Conservation (phyloP, 2,329 filamentous ascomycete species). For the Tolypocladium endophyticum region DNA sequence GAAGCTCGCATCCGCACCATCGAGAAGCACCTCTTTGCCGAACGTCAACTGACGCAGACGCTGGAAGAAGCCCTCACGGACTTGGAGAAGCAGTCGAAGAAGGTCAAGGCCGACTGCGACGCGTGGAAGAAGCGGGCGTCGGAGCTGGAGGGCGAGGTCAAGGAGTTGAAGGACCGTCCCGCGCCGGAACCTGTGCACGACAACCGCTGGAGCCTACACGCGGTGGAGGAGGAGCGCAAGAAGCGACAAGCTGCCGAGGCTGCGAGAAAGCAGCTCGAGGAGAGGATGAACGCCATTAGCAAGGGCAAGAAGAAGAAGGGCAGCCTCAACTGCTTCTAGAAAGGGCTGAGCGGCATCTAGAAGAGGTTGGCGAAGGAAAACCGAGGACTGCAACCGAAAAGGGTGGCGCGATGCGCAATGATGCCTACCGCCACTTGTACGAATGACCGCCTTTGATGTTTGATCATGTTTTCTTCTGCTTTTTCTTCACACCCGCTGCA, state of each 20-base stretch:
- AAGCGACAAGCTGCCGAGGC: slow-evolving; percentile 85
- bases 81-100: slow-evolving; percentile 82
- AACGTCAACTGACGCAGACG: slow-evolving; percentile 92
- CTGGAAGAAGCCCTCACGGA: slow-evolving; percentile 93
- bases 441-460: background rate
- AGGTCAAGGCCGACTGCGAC: slow-evolving; percentile 83
- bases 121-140: slow-evolving; percentile 79
- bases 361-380: slow-evolving; percentile 1
- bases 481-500: background rate
- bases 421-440: background rate
- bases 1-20: slow-evolving; percentile 91
- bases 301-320: slow-evolving; percentile 91
- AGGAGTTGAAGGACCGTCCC: slow-evolving; percentile 47
- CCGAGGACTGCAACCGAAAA: background rate
- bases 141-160: slow-evolving; percentile 63
- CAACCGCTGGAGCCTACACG: slow-evolving; percentile 64
- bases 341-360: slow-evolving; percentile 9
- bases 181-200: slow-evolving; percentile 37
- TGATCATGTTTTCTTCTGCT: background rate
- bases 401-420: background rate
- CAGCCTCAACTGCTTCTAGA: slow-evolving; percentile 92
- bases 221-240: slow-evolving; percentile 92
- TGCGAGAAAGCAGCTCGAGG: slow-evolving; percentile 79
- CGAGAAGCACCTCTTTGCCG: slow-evolving; percentile 90
- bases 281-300: slow-evolving; percentile 86